Evolutionary conservation across 495 filamentous ascomycete species (phyloP).

Genomic region (Cetradonia linearis): DNA sequence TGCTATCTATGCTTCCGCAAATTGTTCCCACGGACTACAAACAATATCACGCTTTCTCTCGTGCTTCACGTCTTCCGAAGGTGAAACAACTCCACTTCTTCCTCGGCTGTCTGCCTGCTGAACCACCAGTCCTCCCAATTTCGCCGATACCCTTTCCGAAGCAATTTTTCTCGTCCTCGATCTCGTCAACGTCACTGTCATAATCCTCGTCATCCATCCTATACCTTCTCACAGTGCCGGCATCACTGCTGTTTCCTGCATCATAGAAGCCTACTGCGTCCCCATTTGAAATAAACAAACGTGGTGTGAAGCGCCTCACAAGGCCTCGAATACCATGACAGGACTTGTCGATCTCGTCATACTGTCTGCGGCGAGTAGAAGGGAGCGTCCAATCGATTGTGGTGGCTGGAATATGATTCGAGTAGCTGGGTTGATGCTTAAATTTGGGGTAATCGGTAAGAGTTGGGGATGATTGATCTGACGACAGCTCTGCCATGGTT

Average conservation of each 20-base stretch:
- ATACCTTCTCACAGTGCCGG: constrained; percentile 40
- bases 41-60: neutral
- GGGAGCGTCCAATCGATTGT: constrained; percentile 43
- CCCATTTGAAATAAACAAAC: constrained; percentile 32
- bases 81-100: neutral
- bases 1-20: neutral
- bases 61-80: neutral
- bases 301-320: constrained; percentile 36
- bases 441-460: neutral
- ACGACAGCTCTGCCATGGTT: neutral
- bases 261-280: constrained; percentile 33
- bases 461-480: neutral
- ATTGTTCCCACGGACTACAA: neutral
- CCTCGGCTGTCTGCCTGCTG: neutral
- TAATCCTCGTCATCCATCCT: constrained; percentile 41
- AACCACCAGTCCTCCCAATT: neutral
- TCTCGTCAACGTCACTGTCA: neutral
- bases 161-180: neutral
- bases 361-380: constrained; percentile 39
- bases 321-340: constrained; percentile 37
- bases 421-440: constrained; percentile 4
- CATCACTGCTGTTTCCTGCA: constrained; percentile 31
- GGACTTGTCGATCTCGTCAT: constrained; percentile 42
- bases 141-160: neutral
- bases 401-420: constrained; percentile 29